Conservation (phyloP, 2,329 filamentous ascomycete genomes). For the Dryadomyces quercivorus region DNA sequence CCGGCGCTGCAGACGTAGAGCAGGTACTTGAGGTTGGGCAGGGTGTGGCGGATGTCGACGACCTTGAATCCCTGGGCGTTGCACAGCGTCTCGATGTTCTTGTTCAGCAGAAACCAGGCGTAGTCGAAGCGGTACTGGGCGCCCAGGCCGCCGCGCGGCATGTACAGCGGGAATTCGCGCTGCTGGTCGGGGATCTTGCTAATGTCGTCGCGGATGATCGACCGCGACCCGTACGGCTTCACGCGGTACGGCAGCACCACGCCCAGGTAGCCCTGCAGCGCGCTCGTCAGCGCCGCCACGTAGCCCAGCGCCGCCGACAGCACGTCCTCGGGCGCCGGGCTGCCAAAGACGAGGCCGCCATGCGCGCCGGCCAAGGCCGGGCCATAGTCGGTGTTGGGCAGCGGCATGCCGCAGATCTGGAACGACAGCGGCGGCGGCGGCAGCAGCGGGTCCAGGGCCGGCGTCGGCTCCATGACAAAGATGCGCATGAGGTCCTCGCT, state of each 20-base stretch:
- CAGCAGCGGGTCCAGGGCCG: constrained; percentile 9
- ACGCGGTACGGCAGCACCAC: constrained; percentile 74
- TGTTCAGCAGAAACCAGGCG: constrained; percentile 91
- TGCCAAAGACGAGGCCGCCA: background rate
- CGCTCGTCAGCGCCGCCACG: constrained; percentile 60
- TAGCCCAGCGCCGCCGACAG: constrained; percentile 74
- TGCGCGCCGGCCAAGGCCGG: constrained; percentile 18
- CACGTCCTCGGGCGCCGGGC: constrained; percentile 48
- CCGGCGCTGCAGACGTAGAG: constrained; percentile 82
- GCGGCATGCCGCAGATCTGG: constrained; percentile 63
- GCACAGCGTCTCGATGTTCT: constrained; percentile 68
- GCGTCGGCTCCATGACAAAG: constrained; percentile 63
- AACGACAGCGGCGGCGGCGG: constrained; percentile 58
- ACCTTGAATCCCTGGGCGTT: constrained; percentile 60
- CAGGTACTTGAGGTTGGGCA: constrained; percentile 89
- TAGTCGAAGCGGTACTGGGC: constrained; percentile 91
- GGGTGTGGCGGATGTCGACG: constrained; percentile 79
- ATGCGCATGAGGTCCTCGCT: constrained; percentile 71
- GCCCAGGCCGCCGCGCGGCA: constrained; percentile 45
- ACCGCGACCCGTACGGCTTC: constrained; percentile 58
- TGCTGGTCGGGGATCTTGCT: constrained; percentile 42
- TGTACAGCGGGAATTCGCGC: constrained; percentile 70
- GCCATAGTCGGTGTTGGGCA: constrained; percentile 74
- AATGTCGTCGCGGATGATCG: constrained; percentile 66
- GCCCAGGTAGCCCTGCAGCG: constrained; percentile 72